phyloP scores from a whole-genome alignment of 108 stramenopile genomes.

The Cyclotella atomus region DNA sequence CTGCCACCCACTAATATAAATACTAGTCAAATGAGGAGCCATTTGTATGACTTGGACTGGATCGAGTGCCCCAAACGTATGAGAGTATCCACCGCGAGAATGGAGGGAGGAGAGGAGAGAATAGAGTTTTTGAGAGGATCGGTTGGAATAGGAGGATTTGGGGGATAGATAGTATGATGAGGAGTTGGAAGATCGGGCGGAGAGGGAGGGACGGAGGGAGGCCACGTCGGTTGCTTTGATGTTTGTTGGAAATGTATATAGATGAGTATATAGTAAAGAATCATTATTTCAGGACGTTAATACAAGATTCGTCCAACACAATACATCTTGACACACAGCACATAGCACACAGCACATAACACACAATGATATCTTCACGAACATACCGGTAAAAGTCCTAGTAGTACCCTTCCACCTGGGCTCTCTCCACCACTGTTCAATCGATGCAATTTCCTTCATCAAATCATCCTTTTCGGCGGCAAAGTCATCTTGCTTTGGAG shows the following conservation, averaged over 20 bases:
- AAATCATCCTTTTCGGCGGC: constrained; percentile 49
- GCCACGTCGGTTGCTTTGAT: constrained; percentile 78
- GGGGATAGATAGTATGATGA: constrained; percentile 47
- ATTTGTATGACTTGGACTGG: constrained; percentile 96
- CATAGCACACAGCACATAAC: neutral
- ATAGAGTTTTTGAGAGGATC: constrained; percentile 72
- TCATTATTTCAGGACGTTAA: no score
- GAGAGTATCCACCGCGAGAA: constrained; percentile 77
- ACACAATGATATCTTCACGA: neutral
- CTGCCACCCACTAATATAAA: constrained; percentile 97
- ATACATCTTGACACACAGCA: neutral
- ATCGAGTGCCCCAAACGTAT: constrained; percentile 97
- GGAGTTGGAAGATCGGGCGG: constrained; percentile 57
- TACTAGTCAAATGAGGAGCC: constrained; percentile 89
- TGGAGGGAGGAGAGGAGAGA: constrained; percentile 68
- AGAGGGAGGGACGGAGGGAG: constrained; percentile 72
- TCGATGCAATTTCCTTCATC: constrained; percentile 61
- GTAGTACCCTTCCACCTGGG: constrained; percentile 71
- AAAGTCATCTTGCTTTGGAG: constrained; percentile 6
- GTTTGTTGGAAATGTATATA: neutral
- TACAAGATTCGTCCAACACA: no score
- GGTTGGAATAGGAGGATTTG: constrained; percentile 65
- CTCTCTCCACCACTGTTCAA: constrained; percentile 81
- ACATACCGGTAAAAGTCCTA: constrained; percentile 68
- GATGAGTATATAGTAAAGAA: neutral